Conservation (phyloP, 2,329 filamentous ascomycete species). For the Zasmidium citrigriseum region DNA sequence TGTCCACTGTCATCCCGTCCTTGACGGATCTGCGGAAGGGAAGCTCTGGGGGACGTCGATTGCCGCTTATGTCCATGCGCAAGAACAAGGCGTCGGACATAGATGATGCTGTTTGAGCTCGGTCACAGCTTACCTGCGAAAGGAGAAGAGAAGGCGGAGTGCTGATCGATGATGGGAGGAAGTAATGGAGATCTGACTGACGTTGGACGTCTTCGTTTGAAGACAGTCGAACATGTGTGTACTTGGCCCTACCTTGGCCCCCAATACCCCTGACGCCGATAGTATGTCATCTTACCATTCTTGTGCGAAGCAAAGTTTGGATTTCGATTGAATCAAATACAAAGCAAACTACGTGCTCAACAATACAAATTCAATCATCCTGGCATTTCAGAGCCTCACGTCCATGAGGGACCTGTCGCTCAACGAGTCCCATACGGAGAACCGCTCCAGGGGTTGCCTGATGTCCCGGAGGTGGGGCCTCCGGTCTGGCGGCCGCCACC, state of each 20-base stretch:
- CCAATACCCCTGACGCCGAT: too few relatives aligned
- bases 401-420: neutral
- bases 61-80: neutral
- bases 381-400: neutral
- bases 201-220: too few relatives aligned
- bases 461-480: neutral
- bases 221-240: too few relatives aligned
- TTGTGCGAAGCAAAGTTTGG: too few relatives aligned
- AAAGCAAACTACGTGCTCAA: neutral
- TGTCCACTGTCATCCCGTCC: slow-evolving; percentile 17
- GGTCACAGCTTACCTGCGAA: too few relatives aligned
- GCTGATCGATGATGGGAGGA: neutral
- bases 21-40: slow-evolving; percentile 9
- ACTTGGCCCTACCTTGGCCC: too few relatives aligned
- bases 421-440: neutral
- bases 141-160: neutral
- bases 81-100: neutral
- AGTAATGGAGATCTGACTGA: neutral
- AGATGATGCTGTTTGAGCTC: neutral
- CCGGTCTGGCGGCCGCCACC: neutral
- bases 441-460: neutral
- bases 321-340: too few relatives aligned
- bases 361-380: too few relatives aligned
- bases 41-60: neutral
- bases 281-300: too few relatives aligned